Evolutionary conservation across 2,329 filamentous ascomycete species (phyloP), one percentile per base, ranked within the genome.

Genomic region (Fusarium praegraminearum): DNA sequence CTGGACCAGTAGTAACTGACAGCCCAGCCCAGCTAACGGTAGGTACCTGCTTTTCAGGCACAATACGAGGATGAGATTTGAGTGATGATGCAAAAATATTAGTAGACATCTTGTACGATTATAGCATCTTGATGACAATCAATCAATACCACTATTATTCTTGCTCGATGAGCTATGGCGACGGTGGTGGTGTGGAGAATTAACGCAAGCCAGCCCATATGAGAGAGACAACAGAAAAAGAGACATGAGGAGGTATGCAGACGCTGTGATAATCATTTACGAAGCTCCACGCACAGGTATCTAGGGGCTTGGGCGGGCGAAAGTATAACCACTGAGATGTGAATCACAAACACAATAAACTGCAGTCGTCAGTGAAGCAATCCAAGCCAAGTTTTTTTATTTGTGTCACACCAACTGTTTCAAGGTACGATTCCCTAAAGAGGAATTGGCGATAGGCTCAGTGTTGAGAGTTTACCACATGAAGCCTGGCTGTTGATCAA

Each of bases 371-470:
- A 45, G 36, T 46, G 40, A 54, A 50, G 51, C 36, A 50, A 64
- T 61, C 30, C 15, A 12, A 12, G 13, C 8, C 32, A 20, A 41
- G 24, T 62, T 22, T 65, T 65, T 53, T 45, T 22, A 3, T 22
- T 22, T 67, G 54, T 46, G 46, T 60, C 46, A 52, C 62, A 70
- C 58, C 67, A 36, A 70, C 50, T 36, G 26, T 41, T 51, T 45
- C 51, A 53, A 68, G 63, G 63, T 32, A 57, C 63, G 60, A 56
- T 71, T 71, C 68, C 68, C 64, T 41, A 65, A 69, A 71, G 49
- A 69, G 68, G 68, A 62, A 59, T 66, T 71, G 68, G 68, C 26
- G 68, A 71, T 71, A 54, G 68, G 65, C 36, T 71, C 68, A 71
- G 43, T 57, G 6, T 41, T 32, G 35, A 38, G 9, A 36, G 56